Evolutionary conservation across 441 rosid genomes (phyloP), one percentile per base, ranked within the genome.

Genomic region (Populus tomentosa): DNA sequence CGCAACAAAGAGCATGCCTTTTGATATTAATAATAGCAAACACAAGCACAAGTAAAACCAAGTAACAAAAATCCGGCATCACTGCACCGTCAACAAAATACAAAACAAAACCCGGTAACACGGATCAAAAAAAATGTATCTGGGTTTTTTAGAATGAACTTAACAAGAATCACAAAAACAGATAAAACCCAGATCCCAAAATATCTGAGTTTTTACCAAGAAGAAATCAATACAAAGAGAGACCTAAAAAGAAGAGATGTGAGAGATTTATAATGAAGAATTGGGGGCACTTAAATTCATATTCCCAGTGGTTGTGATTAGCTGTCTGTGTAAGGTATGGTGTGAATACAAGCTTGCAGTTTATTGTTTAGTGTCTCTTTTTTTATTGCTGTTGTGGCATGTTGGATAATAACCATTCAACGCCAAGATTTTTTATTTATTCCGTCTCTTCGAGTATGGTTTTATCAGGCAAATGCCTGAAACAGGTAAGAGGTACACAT

Each of bases 161-260:
- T 18, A 53, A 24, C 21, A 64, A 42, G 38, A 70, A 73, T 24
- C 38, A 33, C 62, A 14, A 30, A 30, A 30, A 30, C 32, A 30
- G 32, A 30, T 30, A 42, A 35, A 67, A 61, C 69, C 78, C 87
- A 80, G 89, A 88, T 83, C 86, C 86, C 81, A 80, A 82, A 85
- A 79, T 20, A 40, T 59, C 61, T 64, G 73, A 80, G 74, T 35
- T 69, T 33, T 40, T 3, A 46, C 42, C 36, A 35, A 69, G 33
- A 70, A 70, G 16, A 46, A 23, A 26, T 10, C 13, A 30, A 46
- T 20, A 7, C 40, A 62, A 16, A 71, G 72, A 18, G 67, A 75
- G 70, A 20, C 36, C 75, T 50, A 10, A 36, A 72, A 75, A 32
- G 62, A 24, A 30, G 50, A 72, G 66, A 70, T 10, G 30, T 18